These are phyloP conservation scores for Phoma sp. DNA, from an alignment of 2,329 filamentous ascomycete species.

Conservation along the genomic window DNA sequence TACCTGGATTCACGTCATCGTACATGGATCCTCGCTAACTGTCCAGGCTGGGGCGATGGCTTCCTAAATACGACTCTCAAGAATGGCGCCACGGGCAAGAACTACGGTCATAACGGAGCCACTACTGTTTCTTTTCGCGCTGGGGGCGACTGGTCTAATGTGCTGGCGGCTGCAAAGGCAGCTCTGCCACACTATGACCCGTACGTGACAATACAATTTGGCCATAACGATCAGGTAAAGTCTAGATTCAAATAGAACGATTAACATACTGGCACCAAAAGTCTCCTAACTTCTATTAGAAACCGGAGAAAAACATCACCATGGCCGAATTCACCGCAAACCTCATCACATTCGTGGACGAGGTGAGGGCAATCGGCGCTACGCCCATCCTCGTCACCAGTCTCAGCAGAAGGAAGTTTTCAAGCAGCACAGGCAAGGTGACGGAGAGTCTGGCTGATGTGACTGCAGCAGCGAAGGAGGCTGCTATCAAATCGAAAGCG, in stretches of 20 bases:
- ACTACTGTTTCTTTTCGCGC: conserved; percentile 63
- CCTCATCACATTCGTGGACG: conserved; percentile 51
- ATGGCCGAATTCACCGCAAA: conserved; percentile 58
- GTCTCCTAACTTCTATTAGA: too few relatives aligned
- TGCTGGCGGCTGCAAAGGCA: conserved; percentile 51
- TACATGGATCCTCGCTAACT: neutral
- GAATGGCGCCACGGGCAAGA: conserved; percentile 58
- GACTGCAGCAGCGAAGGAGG: conserved; percentile 53
- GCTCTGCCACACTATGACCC: conserved; percentile 48
- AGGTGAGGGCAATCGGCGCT: conserved; percentile 38
- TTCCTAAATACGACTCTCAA: conserved; percentile 58
- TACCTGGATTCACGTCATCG: neutral
- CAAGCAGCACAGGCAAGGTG: conserved; percentile 47
- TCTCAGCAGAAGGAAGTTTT: conserved; percentile 57
- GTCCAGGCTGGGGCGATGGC: conserved; percentile 61
- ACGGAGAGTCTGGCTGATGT: conserved; percentile 55
- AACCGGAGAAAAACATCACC: conserved; percentile 47
- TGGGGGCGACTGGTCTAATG: conserved; percentile 59
- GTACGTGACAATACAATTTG: conserved; percentile 64
- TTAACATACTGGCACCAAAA: too few relatives aligned
- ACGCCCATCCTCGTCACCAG: conserved; percentile 59
- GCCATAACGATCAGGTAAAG: conserved; percentile 65
- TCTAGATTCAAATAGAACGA: too few relatives aligned
- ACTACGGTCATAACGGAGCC: conserved; percentile 59
- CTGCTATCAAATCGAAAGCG: conserved; percentile 49